These are phyloP conservation scores for Lecanosticta acicola DNA, from an alignment of 2,329 filamentous ascomycete species.

Conservation along the genomic window DNA sequence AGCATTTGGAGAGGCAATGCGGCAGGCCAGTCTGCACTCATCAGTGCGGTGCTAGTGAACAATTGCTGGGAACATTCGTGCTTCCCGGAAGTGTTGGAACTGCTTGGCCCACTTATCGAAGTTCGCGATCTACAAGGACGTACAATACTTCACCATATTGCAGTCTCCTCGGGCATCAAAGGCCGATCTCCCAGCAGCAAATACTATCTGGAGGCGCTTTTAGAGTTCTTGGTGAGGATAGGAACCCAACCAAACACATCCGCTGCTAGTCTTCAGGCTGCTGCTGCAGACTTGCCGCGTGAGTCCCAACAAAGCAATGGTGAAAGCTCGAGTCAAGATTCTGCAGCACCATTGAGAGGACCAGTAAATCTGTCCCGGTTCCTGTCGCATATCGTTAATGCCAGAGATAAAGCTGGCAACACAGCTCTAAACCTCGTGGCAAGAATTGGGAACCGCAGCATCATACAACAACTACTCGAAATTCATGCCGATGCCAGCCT, in stretches of 20 bases:
- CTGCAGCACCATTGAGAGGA: slow-evolving; percentile 36
- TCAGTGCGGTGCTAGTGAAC: slow-evolving; percentile 86
- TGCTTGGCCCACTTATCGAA: slow-evolving; percentile 84
- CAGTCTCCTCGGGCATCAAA: slow-evolving; percentile 91
- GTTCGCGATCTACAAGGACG: slow-evolving; percentile 82
- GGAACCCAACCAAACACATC: slow-evolving; percentile 27
- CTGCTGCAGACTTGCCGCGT: slow-evolving; percentile 19
- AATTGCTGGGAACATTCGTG: slow-evolving; percentile 89
- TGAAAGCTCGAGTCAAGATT: slow-evolving; percentile 27
- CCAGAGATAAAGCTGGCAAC: slow-evolving; percentile 87
- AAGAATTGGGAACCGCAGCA: slow-evolving; percentile 84
- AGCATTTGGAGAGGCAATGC: slow-evolving; percentile 84
- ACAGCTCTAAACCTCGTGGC: slow-evolving; percentile 92
- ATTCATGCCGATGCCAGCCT: slow-evolving; percentile 92
- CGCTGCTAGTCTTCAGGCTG: slow-evolving; percentile 54
- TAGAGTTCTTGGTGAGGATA: slow-evolving; percentile 91
- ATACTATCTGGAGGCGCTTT: slow-evolving; percentile 89
- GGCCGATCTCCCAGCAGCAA: slow-evolving; percentile 85
- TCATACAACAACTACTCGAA: slow-evolving; percentile 93
- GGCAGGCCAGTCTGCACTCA: slow-evolving; percentile 84
- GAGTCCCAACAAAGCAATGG: slow-evolving; percentile 24
- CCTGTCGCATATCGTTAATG: slow-evolving; percentile 95
- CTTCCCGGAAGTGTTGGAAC: slow-evolving; percentile 84
- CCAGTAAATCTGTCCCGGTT: slow-evolving; percentile 86
- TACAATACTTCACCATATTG: slow-evolving; percentile 93